phyloP scores from a whole-genome alignment of 2,329 filamentous ascomycete genomes.

The Herpotrichia juniperi region DNA sequence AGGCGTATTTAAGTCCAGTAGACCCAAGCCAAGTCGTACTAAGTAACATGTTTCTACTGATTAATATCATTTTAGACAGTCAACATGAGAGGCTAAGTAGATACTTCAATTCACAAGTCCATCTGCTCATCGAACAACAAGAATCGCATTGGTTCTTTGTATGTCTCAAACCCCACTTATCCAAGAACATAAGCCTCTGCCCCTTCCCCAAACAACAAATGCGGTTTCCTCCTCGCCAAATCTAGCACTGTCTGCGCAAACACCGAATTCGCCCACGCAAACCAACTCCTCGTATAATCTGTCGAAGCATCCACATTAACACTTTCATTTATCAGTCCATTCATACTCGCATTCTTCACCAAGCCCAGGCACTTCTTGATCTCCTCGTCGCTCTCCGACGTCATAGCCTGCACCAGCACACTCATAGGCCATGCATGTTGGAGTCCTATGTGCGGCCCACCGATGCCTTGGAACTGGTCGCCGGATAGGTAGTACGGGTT shows the following conservation, averaged over 20 bases:
- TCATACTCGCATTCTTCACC: constrained; percentile 75
- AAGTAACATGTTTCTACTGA: too few species aligned
- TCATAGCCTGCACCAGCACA: constrained; percentile 88
- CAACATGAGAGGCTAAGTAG: not conserved
- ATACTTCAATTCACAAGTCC: not conserved
- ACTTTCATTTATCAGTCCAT: constrained; percentile 91
- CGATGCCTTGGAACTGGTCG: constrained; percentile 81
- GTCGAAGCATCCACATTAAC: constrained; percentile 76
- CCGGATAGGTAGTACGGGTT: constrained; percentile 92
- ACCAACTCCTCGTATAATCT: constrained; percentile 89
- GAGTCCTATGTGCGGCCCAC: constrained; percentile 83
- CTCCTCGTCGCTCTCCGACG: constrained; percentile 80
- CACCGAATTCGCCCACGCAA: constrained; percentile 97
- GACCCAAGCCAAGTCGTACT: not conserved
- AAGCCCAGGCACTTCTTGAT: constrained; percentile 74
- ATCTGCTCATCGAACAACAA: not conserved
- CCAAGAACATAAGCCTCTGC: constrained; percentile 46
- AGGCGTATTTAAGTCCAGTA: not conserved
- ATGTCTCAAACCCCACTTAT: not conserved
- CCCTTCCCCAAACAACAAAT: constrained; percentile 78
- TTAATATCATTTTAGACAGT: not conserved
- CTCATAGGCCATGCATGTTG: constrained; percentile 97
- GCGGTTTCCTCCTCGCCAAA: constrained; percentile 84
- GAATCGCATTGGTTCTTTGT: too few species aligned
- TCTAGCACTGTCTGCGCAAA: constrained; percentile 93